These are phyloP conservation scores for Parmelia sp. DNA, from an alignment of 495 filamentous ascomycete species.

Conservation along the genomic window DNA sequence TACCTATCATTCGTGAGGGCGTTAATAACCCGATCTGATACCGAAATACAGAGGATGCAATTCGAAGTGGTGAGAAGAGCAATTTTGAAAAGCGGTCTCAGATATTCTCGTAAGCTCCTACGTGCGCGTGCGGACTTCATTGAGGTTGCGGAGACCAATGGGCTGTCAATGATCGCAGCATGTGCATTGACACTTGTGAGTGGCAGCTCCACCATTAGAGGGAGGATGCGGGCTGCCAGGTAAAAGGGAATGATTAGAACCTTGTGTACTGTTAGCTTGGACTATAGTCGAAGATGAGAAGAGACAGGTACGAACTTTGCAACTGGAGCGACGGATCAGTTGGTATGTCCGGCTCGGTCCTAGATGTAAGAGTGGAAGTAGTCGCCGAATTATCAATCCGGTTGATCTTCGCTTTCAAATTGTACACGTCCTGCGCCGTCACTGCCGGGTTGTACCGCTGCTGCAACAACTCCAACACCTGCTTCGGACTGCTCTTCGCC, in stretches of 20 bases:
- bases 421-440: conserved; percentile 28
- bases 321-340: conserved; percentile 17
- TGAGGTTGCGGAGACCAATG: not conserved
- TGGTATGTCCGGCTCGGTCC: conserved; percentile 17
- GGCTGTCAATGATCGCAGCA: conserved; percentile 17
- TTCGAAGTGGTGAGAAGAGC: not conserved
- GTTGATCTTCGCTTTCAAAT: conserved; percentile 27
- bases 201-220: not conserved
- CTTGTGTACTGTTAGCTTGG: not conserved
- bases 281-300: not conserved
- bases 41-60: not conserved
- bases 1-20: not conserved
- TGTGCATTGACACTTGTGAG: conserved; percentile 15
- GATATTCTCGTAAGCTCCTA: not conserved
- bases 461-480: conserved; percentile 25
- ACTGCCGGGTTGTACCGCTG: conserved; percentile 20
- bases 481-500: conserved; percentile 23
- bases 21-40: not conserved
- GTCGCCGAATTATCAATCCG: conserved; percentile 19
- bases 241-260: not conserved
- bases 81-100: not conserved
- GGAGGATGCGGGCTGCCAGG: not conserved
- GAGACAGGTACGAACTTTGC: conserved; percentile 4
- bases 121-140: not conserved
- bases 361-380: conserved; percentile 14